phyloP scores from a whole-genome alignment of 2,329 filamentous ascomycete species.

The Zymoseptoria brevis region DNA sequence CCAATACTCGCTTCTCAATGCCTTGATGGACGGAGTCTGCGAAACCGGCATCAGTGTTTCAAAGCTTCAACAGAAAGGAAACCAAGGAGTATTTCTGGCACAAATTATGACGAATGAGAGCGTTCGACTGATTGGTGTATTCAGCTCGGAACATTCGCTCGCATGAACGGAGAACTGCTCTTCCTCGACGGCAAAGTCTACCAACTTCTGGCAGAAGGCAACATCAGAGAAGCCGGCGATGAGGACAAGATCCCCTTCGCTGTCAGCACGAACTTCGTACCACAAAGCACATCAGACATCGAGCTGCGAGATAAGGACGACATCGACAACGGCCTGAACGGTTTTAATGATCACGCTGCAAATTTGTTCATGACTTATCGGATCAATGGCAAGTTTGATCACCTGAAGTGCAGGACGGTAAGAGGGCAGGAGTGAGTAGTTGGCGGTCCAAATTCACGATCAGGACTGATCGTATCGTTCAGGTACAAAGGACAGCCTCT shows the following conservation, averaged over 20 bases:
- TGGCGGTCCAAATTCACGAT: background rate
- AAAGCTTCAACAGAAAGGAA: constrained; percentile 40
- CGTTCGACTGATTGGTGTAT: background rate
- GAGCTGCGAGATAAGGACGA: constrained; percentile 20
- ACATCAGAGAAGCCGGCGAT: constrained; percentile 27
- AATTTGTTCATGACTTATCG: constrained; percentile 31
- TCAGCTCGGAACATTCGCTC: constrained; percentile 38
- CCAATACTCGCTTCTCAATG: constrained; percentile 38
- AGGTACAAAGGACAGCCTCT: constrained; percentile 26
- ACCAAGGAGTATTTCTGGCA: constrained; percentile 32
- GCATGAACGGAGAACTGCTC: constrained; percentile 40
- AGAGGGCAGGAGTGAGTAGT: constrained; percentile 21
- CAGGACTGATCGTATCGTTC: background rate
- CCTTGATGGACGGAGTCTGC: constrained; percentile 39
- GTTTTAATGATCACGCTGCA: constrained; percentile 22
- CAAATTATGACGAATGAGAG: background rate
- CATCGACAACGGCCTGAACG: constrained; percentile 21
- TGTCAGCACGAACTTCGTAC: constrained; percentile 27
- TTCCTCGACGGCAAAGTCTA: constrained; percentile 36
- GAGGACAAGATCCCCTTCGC: constrained; percentile 36
- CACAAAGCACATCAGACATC: constrained; percentile 21
- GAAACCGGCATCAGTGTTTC: constrained; percentile 41
- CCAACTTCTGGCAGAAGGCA: constrained; percentile 34
- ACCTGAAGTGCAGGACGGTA: constrained; percentile 28
- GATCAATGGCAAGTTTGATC: constrained; percentile 24